Base-by-base conservation (phyloP, 495 filamentous ascomycete species). In the Talaromyces adpressus region DNA sequence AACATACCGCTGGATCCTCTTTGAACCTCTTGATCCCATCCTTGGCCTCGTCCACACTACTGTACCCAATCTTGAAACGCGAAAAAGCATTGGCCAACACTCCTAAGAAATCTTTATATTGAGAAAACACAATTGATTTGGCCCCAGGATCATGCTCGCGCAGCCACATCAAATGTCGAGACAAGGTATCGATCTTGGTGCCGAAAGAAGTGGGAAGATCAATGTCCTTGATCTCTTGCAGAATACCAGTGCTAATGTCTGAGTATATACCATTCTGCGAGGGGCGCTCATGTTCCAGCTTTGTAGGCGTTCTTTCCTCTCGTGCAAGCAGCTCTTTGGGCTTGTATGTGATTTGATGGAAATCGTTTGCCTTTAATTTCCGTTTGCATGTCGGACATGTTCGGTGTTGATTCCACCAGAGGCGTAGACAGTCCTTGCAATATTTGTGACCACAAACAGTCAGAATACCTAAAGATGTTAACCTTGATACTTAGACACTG, bases 391-490 rank as follows among this genome's bases (percentile, higher is more conserved):
- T 79, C 0, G 91, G 91, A 66, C 91, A 95, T 57, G 77, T 89
- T 16, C 71, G 79, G 61, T 88, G 81, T 58, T 79, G 75, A 53
- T 74, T 74, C 75, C 87, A 89, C 93, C 94, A 98, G 8, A 84
- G 61, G 4, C 77, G 75, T 30, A 97, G 85, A 72, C 94, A 98
- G 34, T 90, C 89, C 62, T 87, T 89, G 75, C 93, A 97, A 68
- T 90, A 97, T 62, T 89, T 85, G 68, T 98, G 93, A 0, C 93
- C 93, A 73, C 93, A 98, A 2, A 88, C 82, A 2, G 93, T 97
- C 68, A 98, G 78, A 30, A 93, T 73, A n/a, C 78, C 78, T 80
- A 47, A 16, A 57, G 22, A 36, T 16, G 63, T 73, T 56, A 69
- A 67, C 11, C n/a, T 45, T 12, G 30, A 20, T 16, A 20, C 30